Conservation (phyloP, 1,139 yeast species). For the Nakaseomyces delphensis region DNA sequence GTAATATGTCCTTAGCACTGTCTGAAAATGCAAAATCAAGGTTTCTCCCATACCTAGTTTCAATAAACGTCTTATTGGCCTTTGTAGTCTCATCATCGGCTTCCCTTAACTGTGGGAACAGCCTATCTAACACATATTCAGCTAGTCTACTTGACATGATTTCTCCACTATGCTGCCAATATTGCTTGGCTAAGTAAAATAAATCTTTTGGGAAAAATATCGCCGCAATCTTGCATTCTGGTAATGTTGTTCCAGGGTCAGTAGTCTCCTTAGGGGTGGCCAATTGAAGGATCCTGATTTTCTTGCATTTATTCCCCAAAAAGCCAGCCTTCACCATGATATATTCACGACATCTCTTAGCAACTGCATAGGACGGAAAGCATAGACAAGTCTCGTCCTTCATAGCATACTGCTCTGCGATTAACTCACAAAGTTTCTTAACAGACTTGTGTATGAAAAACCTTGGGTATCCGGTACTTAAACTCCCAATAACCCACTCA, state of each 20-base stretch:
- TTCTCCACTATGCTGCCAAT: conserved; percentile 97
- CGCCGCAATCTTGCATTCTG: conserved; percentile 63
- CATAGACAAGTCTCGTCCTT: conserved; percentile 53
- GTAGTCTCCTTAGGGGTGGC: conserved; percentile 64
- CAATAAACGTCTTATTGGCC: conserved; percentile 64
- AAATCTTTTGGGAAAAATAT: conserved; percentile 52
- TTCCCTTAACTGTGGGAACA: conserved; percentile 44
- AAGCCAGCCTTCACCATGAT: conserved; percentile 45
- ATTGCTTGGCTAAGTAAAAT: conserved; percentile 61
- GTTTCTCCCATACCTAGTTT: conserved; percentile 85
- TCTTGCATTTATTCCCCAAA: conserved; percentile 14
- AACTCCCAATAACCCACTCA: conserved; percentile 66
- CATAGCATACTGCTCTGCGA: conserved; percentile 58
- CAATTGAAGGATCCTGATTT: conserved; percentile 66
- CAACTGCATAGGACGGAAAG: conserved; percentile 72
- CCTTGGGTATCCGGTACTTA: conserved; percentile 86
- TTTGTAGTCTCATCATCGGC: conserved; percentile 18
- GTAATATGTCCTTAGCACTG: conserved; percentile 67
- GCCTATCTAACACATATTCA: conserved; percentile 48
- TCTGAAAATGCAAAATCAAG: conserved; percentile 66
- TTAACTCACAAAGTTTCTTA: conserved; percentile 45
- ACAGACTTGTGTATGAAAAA: conserved; percentile 72
- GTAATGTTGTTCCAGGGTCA: conserved; percentile 48
- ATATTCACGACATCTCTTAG: conserved; percentile 78
- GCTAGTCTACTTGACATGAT: conserved; percentile 89